Percentiles rank a stretch among this genome's conserved stretches.
Evolutionary conservation across 352 stramenopile species (phyloP).

Genomic region (Phytophthora litchii): DNA sequence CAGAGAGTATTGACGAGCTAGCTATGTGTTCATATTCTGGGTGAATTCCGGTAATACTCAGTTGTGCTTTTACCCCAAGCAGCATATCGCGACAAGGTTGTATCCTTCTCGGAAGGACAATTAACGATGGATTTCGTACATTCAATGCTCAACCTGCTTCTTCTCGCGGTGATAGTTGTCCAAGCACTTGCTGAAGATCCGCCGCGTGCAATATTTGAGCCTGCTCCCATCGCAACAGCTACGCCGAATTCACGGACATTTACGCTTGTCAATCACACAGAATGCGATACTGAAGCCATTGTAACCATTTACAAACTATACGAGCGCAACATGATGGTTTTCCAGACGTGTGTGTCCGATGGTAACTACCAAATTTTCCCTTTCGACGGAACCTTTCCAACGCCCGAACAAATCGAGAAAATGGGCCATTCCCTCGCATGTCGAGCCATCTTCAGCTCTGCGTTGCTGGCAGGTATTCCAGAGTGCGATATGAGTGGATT

Average conservation of each 20-base stretch:
- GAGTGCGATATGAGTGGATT: constrained; percentile 46
- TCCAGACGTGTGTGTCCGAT: constrained; percentile 50
- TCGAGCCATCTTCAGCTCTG: constrained; percentile 44
- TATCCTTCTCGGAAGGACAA: constrained; percentile 1
- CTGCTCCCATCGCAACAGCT: constrained; percentile 30
- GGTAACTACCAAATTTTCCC: constrained; percentile 55
- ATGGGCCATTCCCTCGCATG: constrained; percentile 46
- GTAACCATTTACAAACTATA: constrained; percentile 47
- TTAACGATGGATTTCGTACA: constrained; percentile 25
- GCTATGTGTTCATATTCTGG: constrained; percentile 12
- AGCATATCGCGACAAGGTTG: background rate
- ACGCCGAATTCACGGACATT: constrained; percentile 38
- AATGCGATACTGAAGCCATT: constrained; percentile 38
- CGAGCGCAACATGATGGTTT: constrained; percentile 49
- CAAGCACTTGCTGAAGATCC: constrained; percentile 6
- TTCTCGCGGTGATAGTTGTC: background rate
- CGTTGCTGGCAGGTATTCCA: constrained; percentile 38
- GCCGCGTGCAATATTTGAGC: constrained; percentile 18
- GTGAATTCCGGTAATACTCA: background rate
- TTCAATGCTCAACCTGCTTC: constrained; percentile 6
- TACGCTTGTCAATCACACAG: constrained; percentile 34
- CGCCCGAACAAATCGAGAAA: constrained; percentile 35
- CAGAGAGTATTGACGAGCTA: constrained; percentile 5
- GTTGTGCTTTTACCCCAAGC: constrained; percentile 14
- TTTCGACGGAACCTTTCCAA: constrained; percentile 43